These are phyloP conservation scores for Yamadazyma dushanensis DNA, from an alignment of 1,139 yeast genomes.

Conservation along the genomic window DNA sequence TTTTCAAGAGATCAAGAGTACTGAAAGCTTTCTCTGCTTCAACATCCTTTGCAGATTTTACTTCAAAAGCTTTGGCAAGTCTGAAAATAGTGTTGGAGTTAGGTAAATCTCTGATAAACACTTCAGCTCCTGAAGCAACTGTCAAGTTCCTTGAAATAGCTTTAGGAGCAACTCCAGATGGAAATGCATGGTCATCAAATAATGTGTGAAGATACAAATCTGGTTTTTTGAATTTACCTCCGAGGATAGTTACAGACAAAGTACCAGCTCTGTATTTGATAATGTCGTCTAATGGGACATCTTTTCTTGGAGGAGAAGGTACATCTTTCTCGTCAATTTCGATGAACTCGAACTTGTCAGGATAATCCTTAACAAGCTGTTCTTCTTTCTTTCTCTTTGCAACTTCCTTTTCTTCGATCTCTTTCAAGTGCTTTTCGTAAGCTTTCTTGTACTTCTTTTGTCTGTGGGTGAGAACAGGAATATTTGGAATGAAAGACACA, in stretches of 20 bases:
- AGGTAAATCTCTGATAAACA: slow-evolving; percentile 68
- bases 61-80: slow-evolving; percentile 51
- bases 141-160: slow-evolving; percentile 41
- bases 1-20: slow-evolving; percentile 54
- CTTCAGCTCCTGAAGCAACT: slow-evolving; percentile 49
- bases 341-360: slow-evolving; percentile 65
- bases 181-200: slow-evolving; percentile 63
- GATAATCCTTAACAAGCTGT: slow-evolving; percentile 54
- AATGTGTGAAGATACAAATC: slow-evolving; percentile 56
- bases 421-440: slow-evolving; percentile 28
- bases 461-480: slow-evolving; percentile 59
- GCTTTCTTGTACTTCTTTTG: slow-evolving; percentile 47
- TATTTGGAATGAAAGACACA: slow-evolving; percentile 61
- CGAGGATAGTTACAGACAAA: slow-evolving; percentile 50
- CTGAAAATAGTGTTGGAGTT: slow-evolving; percentile 59
- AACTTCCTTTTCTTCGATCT: slow-evolving; percentile 36
- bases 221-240: slow-evolving; percentile 49
- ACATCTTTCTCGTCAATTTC: slow-evolving; percentile 51
- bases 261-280: slow-evolving; percentile 62
- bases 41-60: slow-evolving; percentile 48
- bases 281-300: slow-evolving; percentile 53
- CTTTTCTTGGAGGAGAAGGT: slow-evolving; percentile 44
- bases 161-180: slow-evolving; percentile 55
- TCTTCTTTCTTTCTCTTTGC: slow-evolving; percentile 40
- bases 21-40: slow-evolving; percentile 47